These are phyloP conservation scores for Lycium barbarum DNA, from an alignment of 257 asterid species.

Conservation along the genomic window DNA sequence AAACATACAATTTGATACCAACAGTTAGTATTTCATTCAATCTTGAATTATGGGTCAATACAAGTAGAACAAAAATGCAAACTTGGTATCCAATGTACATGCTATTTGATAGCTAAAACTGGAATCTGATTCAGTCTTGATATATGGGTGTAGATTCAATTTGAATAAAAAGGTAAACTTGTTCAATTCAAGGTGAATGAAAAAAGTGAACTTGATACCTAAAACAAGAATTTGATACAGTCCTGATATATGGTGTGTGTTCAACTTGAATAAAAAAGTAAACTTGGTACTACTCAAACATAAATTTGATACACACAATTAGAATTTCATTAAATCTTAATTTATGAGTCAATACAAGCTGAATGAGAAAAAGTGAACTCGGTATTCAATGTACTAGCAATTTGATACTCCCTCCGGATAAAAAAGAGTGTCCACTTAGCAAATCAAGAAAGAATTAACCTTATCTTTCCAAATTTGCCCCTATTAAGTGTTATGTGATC, in stretches of 20 bases:
- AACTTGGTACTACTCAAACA: background rate
- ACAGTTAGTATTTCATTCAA: background rate
- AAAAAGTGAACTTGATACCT: background rate
- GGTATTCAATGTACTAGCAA: background rate
- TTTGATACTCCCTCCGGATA: background rate
- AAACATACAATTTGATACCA: background rate
- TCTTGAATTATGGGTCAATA: background rate
- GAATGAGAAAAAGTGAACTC: background rate
- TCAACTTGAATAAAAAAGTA: constrained; percentile 16
- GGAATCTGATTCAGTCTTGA: background rate
- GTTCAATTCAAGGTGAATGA: too few relatives aligned
- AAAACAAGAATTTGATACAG: background rate
- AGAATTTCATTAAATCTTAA: background rate
- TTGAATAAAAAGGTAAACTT: background rate
- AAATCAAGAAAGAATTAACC: too few relatives aligned
- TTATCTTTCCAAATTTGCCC: too few relatives aligned
- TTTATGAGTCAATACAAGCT: background rate
- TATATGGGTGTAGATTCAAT: background rate
- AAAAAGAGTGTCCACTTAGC: too few relatives aligned
- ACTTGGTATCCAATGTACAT: background rate
- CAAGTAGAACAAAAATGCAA: background rate
- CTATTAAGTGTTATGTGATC: too few relatives aligned
- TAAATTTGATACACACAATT: background rate
- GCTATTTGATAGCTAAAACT: background rate
- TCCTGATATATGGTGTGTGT: background rate